Evolutionary conservation across 1,284 basidiomycete genomes (phyloP).

Genomic region (Ganoderma sinense): DNA sequence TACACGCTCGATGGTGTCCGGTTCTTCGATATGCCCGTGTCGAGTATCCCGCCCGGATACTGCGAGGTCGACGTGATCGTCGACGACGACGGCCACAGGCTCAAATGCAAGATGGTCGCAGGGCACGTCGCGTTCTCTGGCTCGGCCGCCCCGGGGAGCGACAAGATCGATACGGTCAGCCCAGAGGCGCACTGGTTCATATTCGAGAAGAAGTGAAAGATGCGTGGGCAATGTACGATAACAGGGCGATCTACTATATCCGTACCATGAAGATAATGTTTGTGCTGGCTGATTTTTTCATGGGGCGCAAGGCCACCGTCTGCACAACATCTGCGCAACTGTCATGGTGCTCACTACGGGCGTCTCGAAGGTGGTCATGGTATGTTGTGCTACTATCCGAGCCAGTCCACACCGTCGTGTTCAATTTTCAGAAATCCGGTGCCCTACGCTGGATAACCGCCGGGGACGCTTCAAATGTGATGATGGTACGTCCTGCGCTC

Average conservation of each 20-base stretch:
- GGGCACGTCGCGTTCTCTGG: constrained; percentile 44
- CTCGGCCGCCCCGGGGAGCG: constrained; percentile 37
- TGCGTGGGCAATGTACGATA: constrained; percentile 15
- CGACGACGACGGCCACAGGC: constrained; percentile 38
- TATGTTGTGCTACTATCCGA: too few relatives aligned
- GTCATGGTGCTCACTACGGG: too few relatives aligned
- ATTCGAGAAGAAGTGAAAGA: not conserved
- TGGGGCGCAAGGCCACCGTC: not conserved
- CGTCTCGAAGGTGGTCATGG: too few relatives aligned
- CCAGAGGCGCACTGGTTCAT: constrained; percentile 17
- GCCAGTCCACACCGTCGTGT: too few relatives aligned
- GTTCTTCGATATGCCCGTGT: constrained; percentile 44
- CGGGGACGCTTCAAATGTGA: too few relatives aligned
- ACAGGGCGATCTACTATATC: not conserved
- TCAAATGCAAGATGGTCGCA: constrained; percentile 47
- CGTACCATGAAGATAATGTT: not conserved
- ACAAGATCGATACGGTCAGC: constrained; percentile 11
- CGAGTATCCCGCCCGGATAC: constrained; percentile 44
- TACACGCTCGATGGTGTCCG: constrained; percentile 41
- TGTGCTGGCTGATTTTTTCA: not conserved
- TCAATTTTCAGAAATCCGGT: too few relatives aligned
- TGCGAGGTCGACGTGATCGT: constrained; percentile 47
- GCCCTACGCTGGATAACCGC: too few relatives aligned
- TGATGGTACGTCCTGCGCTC: too few relatives aligned
- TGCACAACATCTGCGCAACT: too few relatives aligned